Evolutionary conservation across 2,329 filamentous ascomycete species (phyloP), one percentile per base, ranked within the genome.

Genomic region (Phaeomoniella chlamydospora): DNA sequence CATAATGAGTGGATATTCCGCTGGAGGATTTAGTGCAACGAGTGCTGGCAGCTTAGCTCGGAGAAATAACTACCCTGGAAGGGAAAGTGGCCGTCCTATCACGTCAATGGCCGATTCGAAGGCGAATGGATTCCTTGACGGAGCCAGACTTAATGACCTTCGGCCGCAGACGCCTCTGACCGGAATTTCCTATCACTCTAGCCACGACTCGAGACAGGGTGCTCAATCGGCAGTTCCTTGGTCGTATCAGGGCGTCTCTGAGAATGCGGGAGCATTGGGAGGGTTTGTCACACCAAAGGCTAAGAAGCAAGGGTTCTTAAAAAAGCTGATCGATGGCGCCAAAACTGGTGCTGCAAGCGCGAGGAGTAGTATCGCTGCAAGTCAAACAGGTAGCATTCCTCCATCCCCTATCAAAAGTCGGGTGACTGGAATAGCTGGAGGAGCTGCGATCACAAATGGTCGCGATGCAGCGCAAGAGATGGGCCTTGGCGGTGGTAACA

Each of bases 291-390:
- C 71, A 6, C 86, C 86, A 0, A 81, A 87, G 57, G 68, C 76
- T 1, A 85, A 83, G 43, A 90, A 85, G 55, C 78, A 79, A 42
- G 88, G 85, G 34, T 93, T 96, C 50, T 90, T 96, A 67, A 90
- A 88, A 57, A 92, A 93, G 52, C 88, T 96, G 47, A 74, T 94
- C 18, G 87, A 94, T 45, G 85, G 84, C 2, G 88, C 87, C 12
- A 94, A 93, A 62, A 94, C 88, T 0, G 85, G 86, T 18, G 87
- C 92, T 19, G 88, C 88, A 2, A 93, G 77, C 52, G 85, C 83
- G 36, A 74, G 88, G 42, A 90, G 80, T 44, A 93, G 80, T 43
- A 84, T 94, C 44, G 80, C 79, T 2, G 72, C 74, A 18, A 72
- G 72, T 43, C 71, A 65, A 43, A 62, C 47, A 38, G 64, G 47